Percentiles rank a stretch among this genome's conserved stretches.
phyloP scores from a whole-genome alignment of 2,329 filamentous ascomycete genomes.

The Lachnellula arida region DNA sequence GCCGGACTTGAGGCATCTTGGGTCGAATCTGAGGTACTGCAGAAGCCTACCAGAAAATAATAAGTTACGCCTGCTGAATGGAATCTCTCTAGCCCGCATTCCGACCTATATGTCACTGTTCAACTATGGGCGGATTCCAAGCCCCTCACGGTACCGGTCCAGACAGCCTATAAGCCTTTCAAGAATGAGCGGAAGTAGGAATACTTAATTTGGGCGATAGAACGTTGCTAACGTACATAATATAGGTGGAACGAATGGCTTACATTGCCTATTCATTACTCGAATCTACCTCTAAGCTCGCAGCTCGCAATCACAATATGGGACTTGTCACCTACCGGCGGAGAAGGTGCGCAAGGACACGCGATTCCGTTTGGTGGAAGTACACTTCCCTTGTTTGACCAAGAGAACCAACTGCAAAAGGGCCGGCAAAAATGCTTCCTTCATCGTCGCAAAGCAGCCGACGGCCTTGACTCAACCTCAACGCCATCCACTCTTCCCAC shows the following conservation, averaged over 20 bases:
- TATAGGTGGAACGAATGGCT: slow-evolving; percentile 98
- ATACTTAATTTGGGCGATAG: not conserved
- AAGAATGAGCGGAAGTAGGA: slow-evolving; percentile 61
- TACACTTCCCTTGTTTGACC: slow-evolving; percentile 86
- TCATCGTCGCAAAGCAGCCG: slow-evolving; percentile 75
- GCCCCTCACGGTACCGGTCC: slow-evolving; percentile 82
- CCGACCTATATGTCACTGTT: slow-evolving; percentile 87
- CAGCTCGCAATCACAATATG: slow-evolving; percentile 90
- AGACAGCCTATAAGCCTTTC: slow-evolving; percentile 91
- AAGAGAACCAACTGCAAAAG: slow-evolving; percentile 85
- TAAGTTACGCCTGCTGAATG: slow-evolving; percentile 18
- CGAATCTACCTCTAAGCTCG: slow-evolving; percentile 73
- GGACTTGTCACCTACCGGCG: slow-evolving; percentile 82
- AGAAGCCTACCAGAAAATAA: not conserved
- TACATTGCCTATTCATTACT: slow-evolving; percentile 77
- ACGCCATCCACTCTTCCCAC: slow-evolving; percentile 66
- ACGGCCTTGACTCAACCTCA: slow-evolving; percentile 73
- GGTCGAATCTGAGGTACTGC: slow-evolving; percentile 72
- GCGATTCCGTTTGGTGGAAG: slow-evolving; percentile 91
- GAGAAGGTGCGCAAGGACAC: slow-evolving; percentile 64
- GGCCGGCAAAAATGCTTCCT: slow-evolving; percentile 88
- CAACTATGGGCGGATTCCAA: slow-evolving; percentile 97
- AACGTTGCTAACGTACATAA: slow-evolving; percentile 32
- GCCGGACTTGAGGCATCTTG: slow-evolving; percentile 78
- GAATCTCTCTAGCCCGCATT: slow-evolving; percentile 55